phyloP scores from a whole-genome alignment of 2,329 filamentous ascomycete genomes.

The Fusarium begoniae region DNA sequence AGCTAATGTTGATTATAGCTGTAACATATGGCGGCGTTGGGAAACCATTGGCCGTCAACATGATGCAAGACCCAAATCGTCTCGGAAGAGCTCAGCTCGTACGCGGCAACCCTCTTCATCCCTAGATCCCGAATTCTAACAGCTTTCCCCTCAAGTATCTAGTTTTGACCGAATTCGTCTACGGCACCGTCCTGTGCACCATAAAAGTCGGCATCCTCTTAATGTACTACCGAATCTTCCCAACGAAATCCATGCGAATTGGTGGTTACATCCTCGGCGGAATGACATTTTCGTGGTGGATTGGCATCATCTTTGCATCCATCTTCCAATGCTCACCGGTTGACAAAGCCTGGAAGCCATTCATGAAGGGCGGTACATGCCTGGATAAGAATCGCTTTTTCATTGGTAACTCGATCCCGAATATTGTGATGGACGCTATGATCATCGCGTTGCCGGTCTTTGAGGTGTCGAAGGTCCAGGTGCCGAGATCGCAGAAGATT shows the following conservation, averaged over 20 bases:
- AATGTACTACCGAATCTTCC: conserved; percentile 6
- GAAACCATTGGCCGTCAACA: conserved; percentile 1
- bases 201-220: background rate
- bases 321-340: conserved; percentile 6
- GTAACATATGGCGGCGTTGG: background rate
- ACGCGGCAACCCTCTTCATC: background rate
- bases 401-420: background rate
- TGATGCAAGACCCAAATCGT: background rate
- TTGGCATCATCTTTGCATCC: background rate
- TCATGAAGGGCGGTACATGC: background rate
- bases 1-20: background rate
- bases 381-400: conserved; percentile 6
- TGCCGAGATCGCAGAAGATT: background rate
- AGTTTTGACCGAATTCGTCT: background rate
- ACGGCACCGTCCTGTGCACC: background rate
- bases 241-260: background rate
- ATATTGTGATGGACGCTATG: conserved; percentile 6
- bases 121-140: background rate
- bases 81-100: background rate
- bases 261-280: background rate
- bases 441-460: background rate
- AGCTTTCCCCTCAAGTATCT: background rate
- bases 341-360: conserved; percentile 2
- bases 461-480: background rate
- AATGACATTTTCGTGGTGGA: background rate